Evolutionary conservation across 352 stramenopile genomes (phyloP).

Genomic region (Stramenopiles sp.): DNA sequence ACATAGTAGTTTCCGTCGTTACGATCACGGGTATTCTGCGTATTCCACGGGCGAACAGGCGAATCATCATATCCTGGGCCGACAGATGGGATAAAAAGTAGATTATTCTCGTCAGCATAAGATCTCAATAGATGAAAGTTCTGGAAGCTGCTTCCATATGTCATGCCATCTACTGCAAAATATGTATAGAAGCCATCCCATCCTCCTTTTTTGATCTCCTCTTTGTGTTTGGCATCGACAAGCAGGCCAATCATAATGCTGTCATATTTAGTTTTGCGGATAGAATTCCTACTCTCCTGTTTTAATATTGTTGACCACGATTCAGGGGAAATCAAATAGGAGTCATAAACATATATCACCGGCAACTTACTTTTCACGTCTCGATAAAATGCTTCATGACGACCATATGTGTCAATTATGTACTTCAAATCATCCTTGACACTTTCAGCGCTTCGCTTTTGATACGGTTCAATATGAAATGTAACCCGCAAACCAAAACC

Average conservation of each 20-base stretch:
- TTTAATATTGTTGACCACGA: slow-evolving; percentile 19
- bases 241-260: slow-evolving; percentile 17
- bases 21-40: slow-evolving; percentile 1
- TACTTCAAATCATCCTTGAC: slow-evolving; percentile 23
- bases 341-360: slow-evolving; percentile 27
- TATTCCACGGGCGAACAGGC: slow-evolving; percentile 26
- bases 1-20: slow-evolving; percentile 18
- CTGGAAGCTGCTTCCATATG: slow-evolving; percentile 15
- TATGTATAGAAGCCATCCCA: slow-evolving; percentile 29
- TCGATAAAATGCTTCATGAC: slow-evolving; percentile 15
- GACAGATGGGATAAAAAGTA: slow-evolving; percentile 18
- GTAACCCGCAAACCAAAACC: slow-evolving; percentile 12
- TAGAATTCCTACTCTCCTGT: background rate
- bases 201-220: slow-evolving; percentile 6
- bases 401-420: slow-evolving; percentile 16
- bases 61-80: slow-evolving; percentile 26
- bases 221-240: background rate
- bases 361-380: background rate
- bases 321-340: slow-evolving; percentile 20
- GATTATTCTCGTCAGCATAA: background rate
- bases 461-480: slow-evolving; percentile 27
- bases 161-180: slow-evolving; percentile 24
- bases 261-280: slow-evolving; percentile 14
- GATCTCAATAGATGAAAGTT: slow-evolving; percentile 17
- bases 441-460: background rate